These are phyloP conservation scores for Cryptococcus depauperatus DNA, from an alignment of 1,284 basidiomycete genomes.

Conservation along the genomic window DNA sequence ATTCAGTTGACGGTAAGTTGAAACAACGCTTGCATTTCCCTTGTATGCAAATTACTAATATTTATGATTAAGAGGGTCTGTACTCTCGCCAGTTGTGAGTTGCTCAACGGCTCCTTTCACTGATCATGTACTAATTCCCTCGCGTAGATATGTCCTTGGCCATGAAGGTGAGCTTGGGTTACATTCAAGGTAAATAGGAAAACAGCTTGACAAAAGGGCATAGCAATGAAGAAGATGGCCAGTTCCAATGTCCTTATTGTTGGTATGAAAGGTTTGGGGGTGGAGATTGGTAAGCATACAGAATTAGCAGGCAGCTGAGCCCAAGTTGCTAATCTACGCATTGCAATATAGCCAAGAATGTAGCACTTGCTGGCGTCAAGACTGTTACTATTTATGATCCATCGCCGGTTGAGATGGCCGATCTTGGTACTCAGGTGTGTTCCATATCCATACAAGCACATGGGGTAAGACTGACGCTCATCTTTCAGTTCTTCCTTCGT, in stretches of 20 bases:
- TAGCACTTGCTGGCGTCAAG: constrained; percentile 93
- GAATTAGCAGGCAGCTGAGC: too few species aligned
- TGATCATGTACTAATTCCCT: constrained; percentile 14
- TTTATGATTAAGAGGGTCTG: constrained; percentile 69
- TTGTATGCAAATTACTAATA: too few species aligned
- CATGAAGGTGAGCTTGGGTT: constrained; percentile 78
- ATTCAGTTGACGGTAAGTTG: constrained; percentile 36
- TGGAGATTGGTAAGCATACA: constrained; percentile 77
- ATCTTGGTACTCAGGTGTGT: constrained; percentile 83
- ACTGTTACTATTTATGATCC: constrained; percentile 96
- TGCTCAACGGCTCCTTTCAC: constrained; percentile 4
- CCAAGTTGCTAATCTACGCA: too few species aligned
- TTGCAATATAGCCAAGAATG: constrained; percentile 90
- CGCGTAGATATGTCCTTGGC: constrained; percentile 80
- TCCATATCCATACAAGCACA: not conserved
- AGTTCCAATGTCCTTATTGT: constrained; percentile 91
- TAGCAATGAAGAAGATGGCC: constrained; percentile 99
- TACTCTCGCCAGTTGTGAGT: constrained; percentile 93
- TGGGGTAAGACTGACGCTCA: not conserved
- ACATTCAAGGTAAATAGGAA: too few species aligned
- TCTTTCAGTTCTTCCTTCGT: constrained; percentile 83
- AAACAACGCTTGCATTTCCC: too few species aligned
- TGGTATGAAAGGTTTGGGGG: constrained; percentile 86
- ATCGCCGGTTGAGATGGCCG: constrained; percentile 72
- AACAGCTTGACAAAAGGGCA: constrained; percentile 53